A percentile compares a stretch with the other conserved stretches of the same genome.
Evolutionary conservation across 805 yeast species (phyloP).

Genomic region (Cyberlindnera saturnus): DNA sequence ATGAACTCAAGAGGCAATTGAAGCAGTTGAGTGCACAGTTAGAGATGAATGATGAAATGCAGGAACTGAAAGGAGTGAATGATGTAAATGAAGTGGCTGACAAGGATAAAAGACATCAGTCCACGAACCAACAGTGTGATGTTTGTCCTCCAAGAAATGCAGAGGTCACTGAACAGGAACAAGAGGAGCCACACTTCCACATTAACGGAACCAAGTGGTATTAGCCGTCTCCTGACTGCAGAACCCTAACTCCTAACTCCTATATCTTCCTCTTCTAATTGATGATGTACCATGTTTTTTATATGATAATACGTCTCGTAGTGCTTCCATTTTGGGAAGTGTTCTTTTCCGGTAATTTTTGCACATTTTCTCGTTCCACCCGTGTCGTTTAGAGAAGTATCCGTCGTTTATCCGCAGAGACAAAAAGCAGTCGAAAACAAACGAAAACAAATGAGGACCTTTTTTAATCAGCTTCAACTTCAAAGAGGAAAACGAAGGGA

Average conservation of each 20-base stretch:
- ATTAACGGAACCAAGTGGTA: constrained; percentile 29
- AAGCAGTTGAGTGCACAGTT: constrained; percentile 10
- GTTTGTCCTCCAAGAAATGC: not conserved
- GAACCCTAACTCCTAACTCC: no score
- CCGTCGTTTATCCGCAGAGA: not conserved
- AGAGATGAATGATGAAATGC: not conserved
- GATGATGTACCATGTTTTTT: no score
- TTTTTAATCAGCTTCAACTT: no score
- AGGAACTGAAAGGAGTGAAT: no score
- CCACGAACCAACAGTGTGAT: not conserved
- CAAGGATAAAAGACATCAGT: not conserved
- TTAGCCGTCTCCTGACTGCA: not conserved
- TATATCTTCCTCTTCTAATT: no score
- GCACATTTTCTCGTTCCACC: no score
- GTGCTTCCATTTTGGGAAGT: no score
- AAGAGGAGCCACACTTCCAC: constrained; percentile 6
- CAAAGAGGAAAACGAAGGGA: not conserved
- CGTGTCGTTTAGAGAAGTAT: no score
- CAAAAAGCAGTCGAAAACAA: not conserved
- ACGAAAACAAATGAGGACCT: not conserved
- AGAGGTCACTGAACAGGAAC: not conserved
- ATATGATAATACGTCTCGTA: no score
- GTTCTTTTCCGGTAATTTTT: no score
- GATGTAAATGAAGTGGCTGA: not conserved
- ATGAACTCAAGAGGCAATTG: constrained; percentile 23